Base-by-base conservation (phyloP, 2,329 filamentous ascomycete genomes). In the Rhinocladiella mackenziei region DNA sequence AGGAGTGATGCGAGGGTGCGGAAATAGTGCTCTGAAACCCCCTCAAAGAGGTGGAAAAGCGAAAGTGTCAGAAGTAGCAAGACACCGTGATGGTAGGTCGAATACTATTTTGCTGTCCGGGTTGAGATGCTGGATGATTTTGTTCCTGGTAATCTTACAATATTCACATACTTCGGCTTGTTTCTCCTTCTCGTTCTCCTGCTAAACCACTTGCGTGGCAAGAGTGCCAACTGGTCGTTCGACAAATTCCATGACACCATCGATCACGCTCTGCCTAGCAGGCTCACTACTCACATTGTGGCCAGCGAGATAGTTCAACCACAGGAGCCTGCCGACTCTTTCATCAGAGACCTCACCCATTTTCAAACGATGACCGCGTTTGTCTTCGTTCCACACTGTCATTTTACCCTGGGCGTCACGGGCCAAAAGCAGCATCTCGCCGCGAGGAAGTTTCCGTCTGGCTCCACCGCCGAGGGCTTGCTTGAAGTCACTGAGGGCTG, bases 241-340 rank as follows among this genome's bases (percentile, higher is more conserved):
- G 1, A 92, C 88, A 66, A 96, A 85, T 55, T 83, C 83, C 74
- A 97, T 83, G 49, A 94, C 77, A 0, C 92, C 92, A 35, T 94
- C 81, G 3, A 94, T 84, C 38, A 98, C 84, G 56, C 78, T 94
- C 66, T 80, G 74, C 55, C 91, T 77, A 11, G 89, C 86, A 2
- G 76, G 73, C 64, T 95, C 88, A 52, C 87, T 94, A 20, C 89
- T 89, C 7, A 96, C 89, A 58, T 82, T 88, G 63, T 80, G 84
- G 0, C 92, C 92, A 3, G 80, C 87, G 22, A 98, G 71, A 66
- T 95, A 98, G 56, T 89, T 84, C 61, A 96, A 68, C 91, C 91
- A 97, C 15, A 97, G 69, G 48, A 91, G 69, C 45, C 86, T 78
- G 44, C 84, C 84, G 9, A 98, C 72, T 41, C 91, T 74, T 69